Base-by-base conservation (phyloP, 2,329 filamentous ascomycete genomes). In the Penicillium sp. region DNA sequence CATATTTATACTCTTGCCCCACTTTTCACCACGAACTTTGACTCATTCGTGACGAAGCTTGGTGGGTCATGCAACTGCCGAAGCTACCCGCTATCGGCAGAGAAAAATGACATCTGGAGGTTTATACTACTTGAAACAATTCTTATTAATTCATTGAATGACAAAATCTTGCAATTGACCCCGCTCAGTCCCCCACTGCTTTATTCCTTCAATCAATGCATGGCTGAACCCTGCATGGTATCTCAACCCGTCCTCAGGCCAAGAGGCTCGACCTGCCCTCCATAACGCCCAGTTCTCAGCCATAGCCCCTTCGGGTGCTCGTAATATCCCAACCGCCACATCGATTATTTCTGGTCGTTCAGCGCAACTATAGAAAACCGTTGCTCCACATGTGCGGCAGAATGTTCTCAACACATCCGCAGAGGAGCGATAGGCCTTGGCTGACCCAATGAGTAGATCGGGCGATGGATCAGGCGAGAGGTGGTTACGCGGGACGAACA, bases 331-430 rank as follows among this genome's bases (percentile, higher is more conserved):
- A n/a, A 74, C 68, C 4, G 75, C 76, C 13, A 81, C 64, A 67
- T 81, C 77, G 0, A 79, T 67, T 35, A 78, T 61, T 5, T 59
- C 61, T 11, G 67, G 66, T 52, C 78, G 63, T 5, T 73, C 72
- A n/a, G 71, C 67, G 29, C 65, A 67, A 21, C 60, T 58, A 56
- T 73, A 81, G 53, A 77, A 78, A 3, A 79, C 73, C 2, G 68
- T 75, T 7, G 80, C 79, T 1, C 79, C 79, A 60, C 80, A 82
- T 0, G 43, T 68, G 4, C 72, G 70, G 61, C 80, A 82, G 63
- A 81, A 81, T 13, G 72, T 74, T 29, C 79, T 69, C 14, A 66
- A 63, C 6, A 76, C 75, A 3, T 63, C 70, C 1, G 61, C 16
- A 2, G 73, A 76, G 5, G 75, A 79, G 8, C 60, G 56, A 58